Base-by-base conservation (phyloP, 2,329 filamentous ascomycete species). In the Diaporthe aspalathi region DNA sequence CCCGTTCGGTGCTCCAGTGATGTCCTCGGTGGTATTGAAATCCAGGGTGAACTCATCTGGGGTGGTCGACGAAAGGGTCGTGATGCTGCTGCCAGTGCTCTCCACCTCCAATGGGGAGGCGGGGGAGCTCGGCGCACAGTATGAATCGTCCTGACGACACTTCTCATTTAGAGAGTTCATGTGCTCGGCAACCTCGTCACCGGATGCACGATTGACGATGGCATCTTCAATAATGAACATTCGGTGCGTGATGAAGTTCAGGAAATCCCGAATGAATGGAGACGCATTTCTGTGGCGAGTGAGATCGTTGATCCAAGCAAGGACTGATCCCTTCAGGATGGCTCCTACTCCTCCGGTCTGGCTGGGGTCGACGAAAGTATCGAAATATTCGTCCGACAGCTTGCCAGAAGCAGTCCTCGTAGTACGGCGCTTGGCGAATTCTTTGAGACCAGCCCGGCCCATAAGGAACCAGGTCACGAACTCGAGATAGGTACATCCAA, bases 401-500 rank as follows among this genome's bases (percentile, higher is more conserved):
- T 72, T 72, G 22, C 72, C 72, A 40, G 67, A 24, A 38, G 67
- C 70, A 14, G 70, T 73, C 29, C 52, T 72, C 2, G 70, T 73
- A 4, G 72, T 73, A 54, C 72, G 71, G 32, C 70, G 67, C 72
- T 50, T 73, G 0, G 72, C 72, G 45, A 73, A 73, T 49, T 73
- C 72, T 14, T 50, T 72, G 12, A 73, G 54, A 32, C 72, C 72
- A 7, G 45, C 43, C 3, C 67, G 67, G 5, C 72, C 72, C 17
- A 72, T 20, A 20, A 73, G 56, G 50, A 73, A 73, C 76, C 75
- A 76, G 2, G 71, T 76, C 5, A 76, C 50, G 40, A 76, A 76
- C 38, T 75, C 76, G 0, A 77, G 67, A n/a, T 72, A 77, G 0
- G 76, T 71, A 68, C 75, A 77, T 1, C 73, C 76, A 12, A 77